Evolutionary conservation across 2,329 filamentous ascomycete genomes (phyloP).

Genomic region (Sodiomyces alkalinus): DNA sequence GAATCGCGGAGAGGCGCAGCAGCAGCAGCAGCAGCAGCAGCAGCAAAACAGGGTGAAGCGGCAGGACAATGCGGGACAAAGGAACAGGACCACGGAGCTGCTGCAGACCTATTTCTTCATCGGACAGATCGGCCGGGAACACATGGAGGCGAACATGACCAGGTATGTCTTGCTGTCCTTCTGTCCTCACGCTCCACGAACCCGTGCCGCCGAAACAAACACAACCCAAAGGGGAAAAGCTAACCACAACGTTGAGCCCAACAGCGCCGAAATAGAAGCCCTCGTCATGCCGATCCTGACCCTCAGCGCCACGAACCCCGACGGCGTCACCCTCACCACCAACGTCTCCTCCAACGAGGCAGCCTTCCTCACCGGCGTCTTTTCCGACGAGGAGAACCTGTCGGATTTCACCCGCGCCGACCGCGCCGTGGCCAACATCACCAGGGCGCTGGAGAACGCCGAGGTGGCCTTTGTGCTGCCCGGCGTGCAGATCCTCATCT

Average conservation of each 20-base stretch:
- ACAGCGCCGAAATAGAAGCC: conserved; percentile 41
- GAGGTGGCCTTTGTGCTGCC: conserved; percentile 53
- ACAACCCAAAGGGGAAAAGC: too few species aligned
- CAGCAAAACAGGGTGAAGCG: conserved; percentile 9
- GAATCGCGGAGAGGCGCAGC: too few species aligned
- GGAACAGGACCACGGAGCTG: conserved; percentile 18
- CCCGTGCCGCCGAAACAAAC: too few species aligned
- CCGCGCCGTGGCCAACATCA: conserved; percentile 31
- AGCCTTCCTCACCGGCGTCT: conserved; percentile 55
- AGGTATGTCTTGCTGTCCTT: too few species aligned
- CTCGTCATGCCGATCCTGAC: conserved; percentile 55
- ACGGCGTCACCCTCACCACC: conserved; percentile 39
- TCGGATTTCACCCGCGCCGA: conserved; percentile 34
- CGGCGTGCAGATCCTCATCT: conserved; percentile 51
- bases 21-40: conserved; percentile 12
- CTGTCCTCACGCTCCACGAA: too few species aligned
- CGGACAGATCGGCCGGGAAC: conserved; percentile 46
- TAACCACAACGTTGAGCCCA: too few species aligned
- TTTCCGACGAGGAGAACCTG: conserved; percentile 40
- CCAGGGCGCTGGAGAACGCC: conserved; percentile 29
- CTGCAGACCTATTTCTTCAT: conserved; percentile 54
- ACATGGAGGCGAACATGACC: conserved; percentile 39
- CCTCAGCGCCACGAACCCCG: conserved; percentile 39
- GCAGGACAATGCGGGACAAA: too few species aligned
- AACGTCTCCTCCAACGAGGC: conserved; percentile 56